Evolutionary conservation across 768 basidiomycete genomes (phyloP).

Genomic region (Pulveroboletus sp.): DNA sequence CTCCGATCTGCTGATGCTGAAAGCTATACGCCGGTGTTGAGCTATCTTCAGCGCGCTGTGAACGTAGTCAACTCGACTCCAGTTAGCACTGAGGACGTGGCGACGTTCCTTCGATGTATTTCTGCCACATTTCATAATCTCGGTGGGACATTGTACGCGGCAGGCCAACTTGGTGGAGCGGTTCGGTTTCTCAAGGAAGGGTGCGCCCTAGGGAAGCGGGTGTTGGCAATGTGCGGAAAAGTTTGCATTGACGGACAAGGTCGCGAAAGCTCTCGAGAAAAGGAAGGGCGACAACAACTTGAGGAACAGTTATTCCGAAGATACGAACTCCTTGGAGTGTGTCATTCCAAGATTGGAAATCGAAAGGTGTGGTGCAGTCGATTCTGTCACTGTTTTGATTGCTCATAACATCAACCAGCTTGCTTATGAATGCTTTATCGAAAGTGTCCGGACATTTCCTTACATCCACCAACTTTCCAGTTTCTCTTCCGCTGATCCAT

Average conservation of each 20-base stretch:
- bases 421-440: conserved; percentile 53
- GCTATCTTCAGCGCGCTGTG: conserved; percentile 43
- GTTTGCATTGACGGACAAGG: conserved; percentile 3
- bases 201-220: conserved; percentile 49
- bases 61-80: conserved; percentile 17
- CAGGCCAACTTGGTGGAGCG: conserved; percentile 54
- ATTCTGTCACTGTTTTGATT: neutral
- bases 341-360: conserved; percentile 73
- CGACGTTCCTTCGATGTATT: conserved; percentile 63
- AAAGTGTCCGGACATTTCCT: conserved; percentile 52
- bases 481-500: conserved; percentile 25
- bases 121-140: conserved; percentile 70
- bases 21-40: conserved; percentile 44
- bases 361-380: conserved; percentile 49
- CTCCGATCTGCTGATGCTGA: conserved; percentile 39
- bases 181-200: conserved; percentile 62
- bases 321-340: conserved; percentile 80
- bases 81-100: conserved; percentile 17
- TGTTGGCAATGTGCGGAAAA: conserved; percentile 32
- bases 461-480: conserved; percentile 29
- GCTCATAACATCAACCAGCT: conserved; percentile 36
- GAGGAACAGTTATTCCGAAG: conserved; percentile 63
- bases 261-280: conserved; percentile 24
- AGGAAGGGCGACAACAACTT: conserved; percentile 51
- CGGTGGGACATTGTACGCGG: conserved; percentile 67